Conservation (phyloP, 108 stramenopile species). For the Skeletonema costatum region DNA sequence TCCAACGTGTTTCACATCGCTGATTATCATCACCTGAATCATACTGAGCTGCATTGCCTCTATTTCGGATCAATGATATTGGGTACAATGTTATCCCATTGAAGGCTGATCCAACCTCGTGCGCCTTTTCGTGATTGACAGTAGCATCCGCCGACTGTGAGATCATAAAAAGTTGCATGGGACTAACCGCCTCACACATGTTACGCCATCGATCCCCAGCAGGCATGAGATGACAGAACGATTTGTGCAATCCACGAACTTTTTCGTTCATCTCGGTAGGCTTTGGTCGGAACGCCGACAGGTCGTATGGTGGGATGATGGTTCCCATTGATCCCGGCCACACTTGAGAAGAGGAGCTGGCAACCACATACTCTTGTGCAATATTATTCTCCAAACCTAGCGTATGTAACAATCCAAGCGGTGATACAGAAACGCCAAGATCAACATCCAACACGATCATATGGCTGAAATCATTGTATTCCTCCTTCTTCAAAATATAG, state of each 20-base stretch:
- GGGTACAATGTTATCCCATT: constrained; percentile 57
- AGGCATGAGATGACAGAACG: constrained; percentile 55
- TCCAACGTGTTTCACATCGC: constrained; percentile 58
- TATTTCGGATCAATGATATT: constrained; percentile 29
- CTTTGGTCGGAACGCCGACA: constrained; percentile 54
- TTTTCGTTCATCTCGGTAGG: constrained; percentile 21
- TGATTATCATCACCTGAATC: constrained; percentile 56
- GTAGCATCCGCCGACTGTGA: constrained; percentile 33
- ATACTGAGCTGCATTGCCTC: constrained; percentile 36
- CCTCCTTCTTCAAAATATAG: constrained; percentile 38
- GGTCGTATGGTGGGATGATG: constrained; percentile 57
- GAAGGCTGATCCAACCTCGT: constrained; percentile 48
- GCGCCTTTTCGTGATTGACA: constrained; percentile 20
- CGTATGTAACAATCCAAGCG: constrained; percentile 51
- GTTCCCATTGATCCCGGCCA: constrained; percentile 56
- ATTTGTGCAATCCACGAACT: constrained; percentile 36
- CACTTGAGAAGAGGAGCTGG: constrained; percentile 40
- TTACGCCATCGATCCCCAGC: constrained; percentile 58
- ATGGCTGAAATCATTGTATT: constrained; percentile 50
- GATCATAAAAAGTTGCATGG: constrained; percentile 56
- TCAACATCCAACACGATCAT: constrained; percentile 59
- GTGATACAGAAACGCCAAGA: constrained; percentile 41
- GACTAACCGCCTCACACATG: constrained; percentile 56
- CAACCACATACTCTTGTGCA: constrained; percentile 39
- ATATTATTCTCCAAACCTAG: constrained; percentile 38